These are phyloP conservation scores for Boehmeria nivea DNA, from an alignment of 306 rosid genomes.

Conservation along the genomic window DNA sequence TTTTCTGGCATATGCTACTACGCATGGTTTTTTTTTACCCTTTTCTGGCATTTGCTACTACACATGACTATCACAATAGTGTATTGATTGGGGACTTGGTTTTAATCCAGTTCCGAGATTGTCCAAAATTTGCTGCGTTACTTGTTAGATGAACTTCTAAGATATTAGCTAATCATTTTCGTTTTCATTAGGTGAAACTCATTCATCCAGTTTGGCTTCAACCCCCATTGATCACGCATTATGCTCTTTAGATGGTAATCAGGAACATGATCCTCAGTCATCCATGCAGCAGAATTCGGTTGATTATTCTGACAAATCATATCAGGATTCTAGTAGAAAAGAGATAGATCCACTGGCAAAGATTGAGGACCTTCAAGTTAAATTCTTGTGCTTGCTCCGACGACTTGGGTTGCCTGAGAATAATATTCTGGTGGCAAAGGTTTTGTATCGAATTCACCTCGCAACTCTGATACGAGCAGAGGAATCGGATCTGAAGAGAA, in stretches of 20 bases:
- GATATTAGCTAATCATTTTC: conserved; percentile 13
- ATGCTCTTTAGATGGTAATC: conserved; percentile 34
- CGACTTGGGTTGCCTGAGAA: conserved; percentile 66
- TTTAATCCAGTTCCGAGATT: neutral
- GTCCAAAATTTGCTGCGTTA: neutral
- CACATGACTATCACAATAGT: too few relatives aligned
- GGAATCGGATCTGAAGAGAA: conserved; percentile 66
- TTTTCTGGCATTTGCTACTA: too few relatives aligned
- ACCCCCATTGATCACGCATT: conserved; percentile 25
- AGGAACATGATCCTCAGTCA: conserved; percentile 35
- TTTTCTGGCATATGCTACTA: too few relatives aligned
- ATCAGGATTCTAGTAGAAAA: conserved; percentile 22
- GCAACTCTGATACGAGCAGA: conserved; percentile 77
- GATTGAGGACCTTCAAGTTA: conserved; percentile 67
- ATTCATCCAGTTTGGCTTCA: conserved; percentile 30
- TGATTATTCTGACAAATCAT: conserved; percentile 31
- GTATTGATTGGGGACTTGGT: neutral
- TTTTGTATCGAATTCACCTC: conserved; percentile 82
- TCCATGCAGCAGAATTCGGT: conserved; percentile 34
- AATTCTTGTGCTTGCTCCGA: conserved; percentile 60
- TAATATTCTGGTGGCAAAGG: conserved; percentile 66
- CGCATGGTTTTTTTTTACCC: too few relatives aligned
- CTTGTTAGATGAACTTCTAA: conserved; percentile 6
- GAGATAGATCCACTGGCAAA: conserved; percentile 49
- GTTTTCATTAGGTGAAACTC: conserved; percentile 36